phyloP scores from a whole-genome alignment of 306 rosid species.

The Trifolium subterraneum region DNA sequence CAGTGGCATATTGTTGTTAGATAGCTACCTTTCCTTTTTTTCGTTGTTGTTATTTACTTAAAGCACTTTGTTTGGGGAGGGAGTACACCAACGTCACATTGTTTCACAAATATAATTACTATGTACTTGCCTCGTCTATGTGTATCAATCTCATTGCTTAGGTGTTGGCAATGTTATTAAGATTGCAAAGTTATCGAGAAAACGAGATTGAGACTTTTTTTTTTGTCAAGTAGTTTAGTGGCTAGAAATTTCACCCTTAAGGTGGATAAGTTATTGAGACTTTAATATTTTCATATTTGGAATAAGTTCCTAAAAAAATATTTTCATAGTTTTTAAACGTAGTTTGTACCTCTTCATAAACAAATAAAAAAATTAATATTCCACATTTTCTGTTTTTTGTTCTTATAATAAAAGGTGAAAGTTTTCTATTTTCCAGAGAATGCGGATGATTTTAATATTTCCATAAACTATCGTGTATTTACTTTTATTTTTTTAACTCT shows the following conservation, averaged over 20 bases:
- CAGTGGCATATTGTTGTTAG: constrained; percentile 42
- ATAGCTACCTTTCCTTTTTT: background rate
- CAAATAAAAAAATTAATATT: background rate
- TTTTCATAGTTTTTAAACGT: background rate
- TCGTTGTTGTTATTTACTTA: background rate
- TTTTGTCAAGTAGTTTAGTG: too few relatives aligned
- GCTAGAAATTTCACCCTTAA: too few relatives aligned
- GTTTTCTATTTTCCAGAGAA: background rate
- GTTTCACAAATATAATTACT: constrained; percentile 20
- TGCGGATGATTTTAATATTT: background rate
- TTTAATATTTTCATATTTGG: background rate
- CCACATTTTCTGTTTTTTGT: background rate
- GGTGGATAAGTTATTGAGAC: too few relatives aligned
- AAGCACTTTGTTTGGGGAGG: constrained; percentile 15
- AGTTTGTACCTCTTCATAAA: background rate
- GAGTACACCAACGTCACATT: background rate
- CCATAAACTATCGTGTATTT: background rate
- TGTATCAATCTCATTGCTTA: constrained; percentile 9
- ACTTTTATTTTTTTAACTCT: background rate
- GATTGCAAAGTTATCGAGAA: too few relatives aligned
- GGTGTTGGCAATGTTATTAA: background rate
- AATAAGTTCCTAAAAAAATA: background rate
- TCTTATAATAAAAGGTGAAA: background rate
- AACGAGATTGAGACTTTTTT: background rate
- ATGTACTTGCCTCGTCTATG: background rate